These are phyloP conservation scores for Pyronema domesticum DNA, from an alignment of 495 filamentous ascomycete genomes.

Conservation along the genomic window DNA sequence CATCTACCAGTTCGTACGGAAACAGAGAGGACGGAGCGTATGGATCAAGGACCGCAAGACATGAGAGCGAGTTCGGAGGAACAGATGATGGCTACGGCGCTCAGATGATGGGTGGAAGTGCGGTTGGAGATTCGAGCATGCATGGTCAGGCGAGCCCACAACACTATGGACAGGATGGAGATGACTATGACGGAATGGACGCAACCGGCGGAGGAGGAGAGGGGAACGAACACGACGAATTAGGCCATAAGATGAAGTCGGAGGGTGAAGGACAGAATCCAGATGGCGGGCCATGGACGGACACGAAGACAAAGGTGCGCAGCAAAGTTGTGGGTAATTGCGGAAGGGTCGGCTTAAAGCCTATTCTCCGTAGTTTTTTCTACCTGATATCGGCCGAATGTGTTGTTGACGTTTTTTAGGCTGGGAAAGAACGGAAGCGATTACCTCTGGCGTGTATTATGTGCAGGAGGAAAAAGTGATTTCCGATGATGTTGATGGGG, in stretches of 20 bases:
- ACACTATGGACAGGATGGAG: not conserved
- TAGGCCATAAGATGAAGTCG: constrained; percentile 9
- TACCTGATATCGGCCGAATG: too few relatives aligned
- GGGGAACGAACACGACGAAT: not conserved
- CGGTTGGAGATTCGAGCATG: not conserved
- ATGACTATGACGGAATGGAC: not conserved
- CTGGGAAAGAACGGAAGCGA: constrained; percentile 88
- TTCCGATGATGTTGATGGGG: not conserved
- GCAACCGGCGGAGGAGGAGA: not conserved
- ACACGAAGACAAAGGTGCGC: constrained; percentile 73
- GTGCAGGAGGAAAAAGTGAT: constrained; percentile 72
- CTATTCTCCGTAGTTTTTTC: not conserved
- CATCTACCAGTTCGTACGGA: constrained; percentile 5
- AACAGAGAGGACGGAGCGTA: not conserved
- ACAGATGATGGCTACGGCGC: constrained; percentile 3
- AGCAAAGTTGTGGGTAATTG: not conserved
- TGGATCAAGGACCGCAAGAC: not conserved
- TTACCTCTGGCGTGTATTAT: constrained; percentile 90
- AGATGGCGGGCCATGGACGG: constrained; percentile 50
- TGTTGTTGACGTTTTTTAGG: constrained; percentile 25
- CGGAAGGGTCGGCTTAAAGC: not conserved
- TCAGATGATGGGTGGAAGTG: not conserved
- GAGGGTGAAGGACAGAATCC: constrained; percentile 11
- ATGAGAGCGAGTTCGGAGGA: constrained; percentile 2
- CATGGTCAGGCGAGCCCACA: constrained; percentile 1